These are phyloP conservation scores for Diaporthe nobilis DNA, from an alignment of 2,329 filamentous ascomycete genomes.

Conservation along the genomic window DNA sequence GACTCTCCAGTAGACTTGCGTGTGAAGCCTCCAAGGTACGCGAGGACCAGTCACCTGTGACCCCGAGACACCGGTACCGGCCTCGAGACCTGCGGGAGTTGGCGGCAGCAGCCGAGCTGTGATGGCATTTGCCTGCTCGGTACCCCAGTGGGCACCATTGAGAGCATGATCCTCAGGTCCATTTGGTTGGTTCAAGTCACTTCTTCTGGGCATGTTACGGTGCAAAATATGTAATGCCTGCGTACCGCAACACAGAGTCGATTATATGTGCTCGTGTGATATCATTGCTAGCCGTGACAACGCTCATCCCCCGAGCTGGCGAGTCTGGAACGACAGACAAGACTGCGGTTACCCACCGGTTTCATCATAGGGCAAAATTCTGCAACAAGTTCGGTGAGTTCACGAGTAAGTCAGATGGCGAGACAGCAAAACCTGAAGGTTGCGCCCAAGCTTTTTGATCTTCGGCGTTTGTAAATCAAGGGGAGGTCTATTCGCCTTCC, in stretches of 20 bases:
- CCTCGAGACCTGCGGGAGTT: conserved; percentile 12
- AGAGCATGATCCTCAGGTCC: not conserved
- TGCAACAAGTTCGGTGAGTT: conserved; percentile 23
- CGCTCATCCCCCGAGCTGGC: not conserved
- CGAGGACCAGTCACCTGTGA: conserved; percentile 17
- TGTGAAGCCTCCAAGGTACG: not conserved
- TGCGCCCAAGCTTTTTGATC: conserved; percentile 18
- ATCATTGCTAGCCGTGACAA: conserved; percentile 11
- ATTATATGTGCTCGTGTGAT: not conserved
- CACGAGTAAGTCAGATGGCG: conserved; percentile 28
- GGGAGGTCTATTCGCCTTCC: conserved; percentile 7
- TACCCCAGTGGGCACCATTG: not conserved
- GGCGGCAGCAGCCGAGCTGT: not conserved
- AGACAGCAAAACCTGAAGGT: conserved; percentile 19
- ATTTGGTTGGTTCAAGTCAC: not conserved
- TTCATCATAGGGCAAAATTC: conserved; percentile 32
- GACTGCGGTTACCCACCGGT: conserved; percentile 3
- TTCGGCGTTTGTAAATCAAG: conserved; percentile 9
- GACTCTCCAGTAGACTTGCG: conserved; percentile 4
- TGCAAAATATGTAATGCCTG: not conserved
- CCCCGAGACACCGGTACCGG: conserved; percentile 30
- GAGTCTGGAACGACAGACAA: conserved; percentile 7
- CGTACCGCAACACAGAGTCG: not conserved
- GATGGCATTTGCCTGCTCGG: not conserved
- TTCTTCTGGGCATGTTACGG: not conserved